Base-by-base conservation (phyloP, 768 basidiomycete species). In the Boletus bicolor region DNA sequence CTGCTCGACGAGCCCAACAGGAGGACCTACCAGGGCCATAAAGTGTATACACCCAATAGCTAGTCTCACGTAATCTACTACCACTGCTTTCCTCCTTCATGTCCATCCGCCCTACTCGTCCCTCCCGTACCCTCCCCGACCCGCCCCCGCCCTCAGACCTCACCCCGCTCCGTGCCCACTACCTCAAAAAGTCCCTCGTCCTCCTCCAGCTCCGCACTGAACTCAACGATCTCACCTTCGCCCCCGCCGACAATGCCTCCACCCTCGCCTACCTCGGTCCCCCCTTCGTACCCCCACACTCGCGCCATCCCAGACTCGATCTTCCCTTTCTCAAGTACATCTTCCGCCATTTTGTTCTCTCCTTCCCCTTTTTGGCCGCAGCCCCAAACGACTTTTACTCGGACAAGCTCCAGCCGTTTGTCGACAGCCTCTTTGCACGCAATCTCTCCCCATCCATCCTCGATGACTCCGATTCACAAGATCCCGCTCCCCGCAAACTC, bases 151-250 rank as follows among this genome's bases (percentile, higher is more conserved):
- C 48, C 17, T 8, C 51, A 28, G 54, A 43, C 49, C 83, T 98
- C 47, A 91, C 93, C 1, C 91, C 96, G 12, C 76, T 95, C 46
- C 87, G 95, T 42, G 93, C 95, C 5, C 97, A 99, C 69, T 99
- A 99, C 73, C 90, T 99, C 70, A 99, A 98, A 79, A 98, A 98
- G 73, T 82, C 91, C 17, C 85, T 99, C 53, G 80, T 98, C 43
- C 84, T 89, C 62, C 85, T 98, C 49, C 87, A 98, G 71, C 85
- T 98, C 64, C 74, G 76, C 63, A 75, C 74, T n/a, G 97, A 99
- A 72, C 81, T 98, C 57, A 77, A 83, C 56, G 75, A 76, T 21
- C 78, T 93, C 60, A 82, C 83, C 10, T 76, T 80, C 6, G 75
- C 81, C 0, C 58, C 59, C 19, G 26, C n/a, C 2, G 24, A 37